These are phyloP conservation scores for Candida freyschussii DNA, from an alignment of 1,139 yeast genomes.

Conservation along the genomic window DNA sequence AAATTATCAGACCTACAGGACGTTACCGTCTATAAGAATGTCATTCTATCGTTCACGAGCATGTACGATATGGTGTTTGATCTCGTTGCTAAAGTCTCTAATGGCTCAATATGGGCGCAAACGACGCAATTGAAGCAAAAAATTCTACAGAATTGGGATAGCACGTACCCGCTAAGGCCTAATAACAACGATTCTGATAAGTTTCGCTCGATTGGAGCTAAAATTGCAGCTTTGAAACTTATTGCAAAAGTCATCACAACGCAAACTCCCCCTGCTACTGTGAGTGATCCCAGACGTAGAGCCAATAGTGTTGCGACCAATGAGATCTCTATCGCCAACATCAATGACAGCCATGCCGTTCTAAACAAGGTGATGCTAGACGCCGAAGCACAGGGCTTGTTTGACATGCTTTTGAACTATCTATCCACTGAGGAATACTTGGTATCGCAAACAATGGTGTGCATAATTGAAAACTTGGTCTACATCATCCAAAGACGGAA, in stretches of 20 bases:
- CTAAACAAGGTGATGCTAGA: constrained; percentile 42
- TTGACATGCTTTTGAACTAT: constrained; percentile 58
- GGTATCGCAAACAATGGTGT: constrained; percentile 51
- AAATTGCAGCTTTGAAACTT: constrained; percentile 66
- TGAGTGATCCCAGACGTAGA: constrained; percentile 26
- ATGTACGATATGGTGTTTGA: constrained; percentile 33
- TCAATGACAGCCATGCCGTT: constrained; percentile 64
- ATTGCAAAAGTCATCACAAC: constrained; percentile 65
- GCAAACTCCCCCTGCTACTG: constrained; percentile 47
- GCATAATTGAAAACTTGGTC: constrained; percentile 49
- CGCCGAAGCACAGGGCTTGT: constrained; percentile 64
- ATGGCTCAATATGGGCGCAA: constrained; percentile 29
- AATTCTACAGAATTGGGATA: constrained; percentile 30
- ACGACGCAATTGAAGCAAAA: constrained; percentile 28
- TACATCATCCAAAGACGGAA: constrained; percentile 54
- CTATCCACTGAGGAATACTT: constrained; percentile 51
- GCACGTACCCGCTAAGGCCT: constrained; percentile 28
- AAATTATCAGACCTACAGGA: constrained; percentile 23
- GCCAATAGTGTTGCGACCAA: constrained; percentile 17
- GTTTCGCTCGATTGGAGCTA: constrained; percentile 50
- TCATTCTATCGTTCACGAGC: constrained; percentile 29
- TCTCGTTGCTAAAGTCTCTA: constrained; percentile 35
- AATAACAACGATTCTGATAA: constrained; percentile 44
- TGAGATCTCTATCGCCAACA: constrained; percentile 54
- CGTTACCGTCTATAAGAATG: constrained; percentile 28